A percentile compares a stretch with the other conserved stretches of the same genome.
phyloP scores from a whole-genome alignment of 164 flowering plant genomes.

The Sedum album region DNA sequence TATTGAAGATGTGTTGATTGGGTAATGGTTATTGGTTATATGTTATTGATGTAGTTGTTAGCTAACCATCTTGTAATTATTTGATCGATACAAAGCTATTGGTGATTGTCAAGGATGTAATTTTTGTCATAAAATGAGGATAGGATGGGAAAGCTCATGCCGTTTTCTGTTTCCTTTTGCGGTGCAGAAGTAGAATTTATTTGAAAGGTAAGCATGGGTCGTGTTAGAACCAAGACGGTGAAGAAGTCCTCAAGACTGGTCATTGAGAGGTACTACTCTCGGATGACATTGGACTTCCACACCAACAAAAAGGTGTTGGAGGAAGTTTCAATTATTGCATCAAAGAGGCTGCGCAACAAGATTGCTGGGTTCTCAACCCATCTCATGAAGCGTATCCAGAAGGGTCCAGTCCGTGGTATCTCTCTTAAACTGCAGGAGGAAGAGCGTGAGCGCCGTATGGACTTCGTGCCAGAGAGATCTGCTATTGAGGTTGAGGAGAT shows the following conservation, averaged over 20 bases:
- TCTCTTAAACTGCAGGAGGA: constrained; percentile 70
- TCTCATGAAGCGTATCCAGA: constrained; percentile 70
- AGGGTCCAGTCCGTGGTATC: constrained; percentile 67
- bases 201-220: constrained; percentile 36
- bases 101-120: no score
- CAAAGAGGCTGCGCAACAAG: constrained; percentile 76
- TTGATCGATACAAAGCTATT: no score
- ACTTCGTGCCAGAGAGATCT: constrained; percentile 70
- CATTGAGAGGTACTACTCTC: constrained; percentile 65
- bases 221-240: constrained; percentile 78
- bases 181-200: background rate
- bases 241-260: constrained; percentile 73
- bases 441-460: constrained; percentile 78
- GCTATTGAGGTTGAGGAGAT: constrained; percentile 49
- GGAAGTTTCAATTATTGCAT: constrained; percentile 67
- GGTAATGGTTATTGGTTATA: no score
- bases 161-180: no score
- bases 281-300: constrained; percentile 75
- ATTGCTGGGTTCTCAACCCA: constrained; percentile 77
- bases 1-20: no score
- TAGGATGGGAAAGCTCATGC: no score
- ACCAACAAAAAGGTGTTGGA: constrained; percentile 72
- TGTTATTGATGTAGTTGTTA: no score
- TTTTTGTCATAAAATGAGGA: no score
- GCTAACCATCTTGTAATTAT: no score